phyloP scores from a whole-genome alignment of 495 filamentous ascomycete species.

The Aspergillus sclerotioniger region DNA sequence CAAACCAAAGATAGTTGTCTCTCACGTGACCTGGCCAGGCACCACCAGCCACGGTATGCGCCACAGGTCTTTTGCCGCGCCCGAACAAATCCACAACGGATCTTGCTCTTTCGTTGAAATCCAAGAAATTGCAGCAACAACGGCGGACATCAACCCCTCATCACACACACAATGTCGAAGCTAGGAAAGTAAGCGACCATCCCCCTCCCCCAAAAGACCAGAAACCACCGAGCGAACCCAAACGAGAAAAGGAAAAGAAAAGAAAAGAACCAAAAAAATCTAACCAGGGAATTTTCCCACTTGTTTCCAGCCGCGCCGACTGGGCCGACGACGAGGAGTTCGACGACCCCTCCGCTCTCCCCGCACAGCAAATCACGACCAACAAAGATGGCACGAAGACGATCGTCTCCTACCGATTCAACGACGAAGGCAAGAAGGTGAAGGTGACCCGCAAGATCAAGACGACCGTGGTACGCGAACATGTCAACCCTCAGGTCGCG shows the following conservation, averaged over 20 bases:
- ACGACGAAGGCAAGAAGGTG: slow-evolving; percentile 91
- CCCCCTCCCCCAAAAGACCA: neutral
- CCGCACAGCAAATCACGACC: slow-evolving; percentile 77
- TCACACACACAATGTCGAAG: slow-evolving; percentile 44
- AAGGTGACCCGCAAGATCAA: slow-evolving; percentile 94
- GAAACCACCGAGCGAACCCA: neutral
- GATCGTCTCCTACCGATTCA: slow-evolving; percentile 82
- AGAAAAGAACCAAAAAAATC: slow-evolving; percentile 3
- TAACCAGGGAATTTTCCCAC: slow-evolving; percentile 20
- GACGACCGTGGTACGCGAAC: slow-evolving; percentile 80
- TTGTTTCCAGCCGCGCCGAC: slow-evolving; percentile 60
- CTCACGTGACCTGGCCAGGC: slow-evolving; percentile 26
- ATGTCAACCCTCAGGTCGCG: slow-evolving; percentile 94
- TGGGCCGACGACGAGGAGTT: slow-evolving; percentile 98
- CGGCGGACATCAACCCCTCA: slow-evolving; percentile 23
- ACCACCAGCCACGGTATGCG: slow-evolving; percentile 38
- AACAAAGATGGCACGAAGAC: slow-evolving; percentile 99
- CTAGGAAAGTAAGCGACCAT: slow-evolving; percentile 44
- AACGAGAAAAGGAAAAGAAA: neutral
- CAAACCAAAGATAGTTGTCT: neutral
- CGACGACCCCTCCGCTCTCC: slow-evolving; percentile 76
- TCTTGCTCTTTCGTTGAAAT: slow-evolving; percentile 37
- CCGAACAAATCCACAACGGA: slow-evolving; percentile 52
- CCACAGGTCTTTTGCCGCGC: slow-evolving; percentile 37
- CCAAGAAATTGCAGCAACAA: slow-evolving; percentile 47